Percentiles rank a stretch among this genome's conserved stretches.
These are phyloP conservation scores for Xanthoconium stramineum DNA, from an alignment of 768 basidiomycete genomes.

Conservation along the genomic window DNA sequence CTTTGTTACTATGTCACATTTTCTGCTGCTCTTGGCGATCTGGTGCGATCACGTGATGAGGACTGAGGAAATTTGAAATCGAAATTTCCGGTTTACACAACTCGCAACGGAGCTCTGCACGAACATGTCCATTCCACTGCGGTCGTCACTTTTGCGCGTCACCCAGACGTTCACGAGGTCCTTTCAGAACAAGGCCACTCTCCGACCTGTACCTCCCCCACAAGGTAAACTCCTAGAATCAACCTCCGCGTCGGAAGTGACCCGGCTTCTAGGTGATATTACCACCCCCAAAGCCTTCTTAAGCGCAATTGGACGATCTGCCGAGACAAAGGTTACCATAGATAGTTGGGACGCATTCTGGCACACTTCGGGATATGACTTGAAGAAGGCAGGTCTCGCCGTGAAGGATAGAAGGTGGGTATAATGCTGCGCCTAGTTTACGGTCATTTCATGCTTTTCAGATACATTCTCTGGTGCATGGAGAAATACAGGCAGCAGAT, in stretches of 20 bases:
- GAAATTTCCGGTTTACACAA: background rate
- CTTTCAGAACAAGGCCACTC: constrained; percentile 30
- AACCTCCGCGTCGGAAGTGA: constrained; percentile 4
- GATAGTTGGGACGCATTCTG: constrained; percentile 76
- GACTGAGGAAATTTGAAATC: background rate
- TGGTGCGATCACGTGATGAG: constrained; percentile 18
- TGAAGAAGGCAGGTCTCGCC: constrained; percentile 64
- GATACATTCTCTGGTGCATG: constrained; percentile 85
- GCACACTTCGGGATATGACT: constrained; percentile 50
- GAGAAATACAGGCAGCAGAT: constrained; percentile 67
- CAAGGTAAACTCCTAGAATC: constrained; percentile 14
- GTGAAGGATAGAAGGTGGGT: constrained; percentile 71
- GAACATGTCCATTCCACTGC: constrained; percentile 24
- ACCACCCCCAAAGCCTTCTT: constrained; percentile 62
- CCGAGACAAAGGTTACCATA: constrained; percentile 59
- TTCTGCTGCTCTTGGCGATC: background rate
- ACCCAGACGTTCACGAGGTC: constrained; percentile 23
- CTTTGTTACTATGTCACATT: background rate
- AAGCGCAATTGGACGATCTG: constrained; percentile 66
- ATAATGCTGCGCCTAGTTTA: background rate
- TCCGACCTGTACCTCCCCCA: constrained; percentile 21
- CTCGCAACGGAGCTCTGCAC: background rate
- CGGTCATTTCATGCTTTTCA: constrained; percentile 27
- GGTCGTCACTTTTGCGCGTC: constrained; percentile 17
- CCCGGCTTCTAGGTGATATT: constrained; percentile 41